Evolutionary conservation across 305 asterid genomes (phyloP), one percentile per base, ranked within the genome.

Genomic region (Solanum hybrid): DNA sequence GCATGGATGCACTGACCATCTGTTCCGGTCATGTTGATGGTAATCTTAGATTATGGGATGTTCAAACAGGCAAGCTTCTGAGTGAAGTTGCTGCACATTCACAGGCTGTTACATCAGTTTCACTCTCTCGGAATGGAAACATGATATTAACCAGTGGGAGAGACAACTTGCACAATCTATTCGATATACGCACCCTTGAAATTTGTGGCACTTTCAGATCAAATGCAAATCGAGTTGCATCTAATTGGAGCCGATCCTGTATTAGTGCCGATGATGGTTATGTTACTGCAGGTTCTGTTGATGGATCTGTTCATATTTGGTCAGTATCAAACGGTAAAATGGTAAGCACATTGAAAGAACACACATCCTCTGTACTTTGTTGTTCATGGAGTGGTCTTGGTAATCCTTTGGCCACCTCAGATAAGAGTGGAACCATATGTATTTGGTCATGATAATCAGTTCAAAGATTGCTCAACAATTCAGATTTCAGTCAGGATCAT

Each of bases 21-120:
- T 96, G 94, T 91, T 95, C 98, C 0, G 98, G 99, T 88, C 99
- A 97, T 45, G 96, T 95, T 10, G 98, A 97, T 89, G 98, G 98
- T 87, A 93, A 94, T 92, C 94, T 97, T 81, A 93, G 99, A 72
- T 79, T 96, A 33, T 97, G 99, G 99, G 98, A 96, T 93, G 94
- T 95, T 90, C 97, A 95, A 94, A 92, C 96, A 0, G 98, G 98
- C 33, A 97, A 96, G 89, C 98, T 95, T 87, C 92, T 96, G 57
- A 96, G 96, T 89, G 99, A 97, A 90, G 95, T 97, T n/a, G 96
- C 96, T 31, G 99, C 98, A 14, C 99, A 97, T 93, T 96, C 99
- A 27, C 93, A 78, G 91, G 97, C 98, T 33, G 92, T 97, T 31
- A 96, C 99, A 26, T 97, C 99, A 24, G 79, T 97, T 61, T 95